Base-by-base conservation (phyloP, 208 protist genomes). In the Entamoeba histolytica region DNA sequence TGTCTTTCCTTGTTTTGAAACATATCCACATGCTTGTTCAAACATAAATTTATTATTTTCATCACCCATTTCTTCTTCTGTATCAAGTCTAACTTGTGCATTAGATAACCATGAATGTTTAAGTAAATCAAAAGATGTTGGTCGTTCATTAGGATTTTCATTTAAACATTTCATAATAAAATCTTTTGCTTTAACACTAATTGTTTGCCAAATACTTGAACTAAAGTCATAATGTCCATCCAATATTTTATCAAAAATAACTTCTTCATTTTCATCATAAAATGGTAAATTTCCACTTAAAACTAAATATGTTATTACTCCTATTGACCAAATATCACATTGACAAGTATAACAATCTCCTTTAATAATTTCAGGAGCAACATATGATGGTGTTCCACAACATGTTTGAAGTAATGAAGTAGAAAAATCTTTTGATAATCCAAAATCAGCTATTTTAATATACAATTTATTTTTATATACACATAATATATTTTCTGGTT, bases 371-470 rank as follows among this genome's bases (percentile, higher is more conserved):
- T 95, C 95, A 78, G 95, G 95, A 17, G 95, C 93, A 28, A 95
- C 31, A 92, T 95, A 95, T 57, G 93, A 92, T 49, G 91, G 91
- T 3, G 95, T 95, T 49, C 95, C 95, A 49, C 94, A 95, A 10
- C 92, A 91, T 31, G 93, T 95, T 57, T 94, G 35, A 10, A 78
- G 49, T 23, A 87, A 6, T 15, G 61, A 28, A 39, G 10, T 39
- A 87, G 61, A 87, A 87, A 87, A 87, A 35, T 87, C 61, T 35
- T 87, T 87, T 0, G 93, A 92, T 19, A 94, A 91, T 28, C 95
- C 95, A 94, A 96, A 96, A 93, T 96, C 95, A n/a, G 94, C 94
- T 35, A 95, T 94, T 78, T 96, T 96, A 5, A 95, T 17, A n/a
- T 87, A 87, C 61, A 87, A n/a, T 23, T 23, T 23, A 49, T 92